Conservation (phyloP, 306 rosid species). For the Oxytropis ochrocephala region DNA sequence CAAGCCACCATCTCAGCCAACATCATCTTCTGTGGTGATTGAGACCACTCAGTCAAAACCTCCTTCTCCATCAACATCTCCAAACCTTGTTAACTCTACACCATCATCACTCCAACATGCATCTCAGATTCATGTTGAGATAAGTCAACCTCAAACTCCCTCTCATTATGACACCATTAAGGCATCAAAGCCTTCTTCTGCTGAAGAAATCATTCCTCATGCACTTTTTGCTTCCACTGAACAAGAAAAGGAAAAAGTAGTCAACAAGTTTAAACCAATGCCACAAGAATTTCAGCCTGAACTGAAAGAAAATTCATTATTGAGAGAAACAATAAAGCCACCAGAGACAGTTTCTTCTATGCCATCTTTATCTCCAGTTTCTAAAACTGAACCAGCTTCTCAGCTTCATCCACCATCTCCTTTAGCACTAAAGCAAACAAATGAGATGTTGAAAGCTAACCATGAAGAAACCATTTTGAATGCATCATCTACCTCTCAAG, state of each 20-base stretch:
- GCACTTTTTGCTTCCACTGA: no score
- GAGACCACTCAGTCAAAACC: slow-evolving; percentile 9
- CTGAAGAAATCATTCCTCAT: no score
- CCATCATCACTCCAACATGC: background rate
- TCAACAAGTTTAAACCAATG: slow-evolving; percentile 5
- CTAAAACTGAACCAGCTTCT: background rate
- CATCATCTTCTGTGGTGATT: slow-evolving; percentile 15
- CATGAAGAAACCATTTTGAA: background rate
- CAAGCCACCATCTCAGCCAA: slow-evolving; percentile 20
- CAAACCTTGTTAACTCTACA: background rate
- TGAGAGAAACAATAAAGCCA: slow-evolving; percentile 17
- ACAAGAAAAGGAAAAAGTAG: slow-evolving; percentile 22
- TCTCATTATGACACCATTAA: slow-evolving; percentile 9
- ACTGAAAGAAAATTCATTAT: background rate
- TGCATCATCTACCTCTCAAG: background rate
- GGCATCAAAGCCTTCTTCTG: slow-evolving; percentile 5
- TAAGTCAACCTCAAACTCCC: slow-evolving; percentile 23
- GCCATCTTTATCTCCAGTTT: background rate
- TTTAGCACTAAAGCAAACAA: background rate
- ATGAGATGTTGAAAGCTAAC: background rate
- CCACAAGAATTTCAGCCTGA: background rate
- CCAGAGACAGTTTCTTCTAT: background rate
- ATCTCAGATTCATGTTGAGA: background rate
- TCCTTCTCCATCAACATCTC: background rate
- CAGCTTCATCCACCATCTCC: slow-evolving; percentile 12